Conservation (phyloP, 805 yeast genomes). For the Suhomyces sp. region DNA sequence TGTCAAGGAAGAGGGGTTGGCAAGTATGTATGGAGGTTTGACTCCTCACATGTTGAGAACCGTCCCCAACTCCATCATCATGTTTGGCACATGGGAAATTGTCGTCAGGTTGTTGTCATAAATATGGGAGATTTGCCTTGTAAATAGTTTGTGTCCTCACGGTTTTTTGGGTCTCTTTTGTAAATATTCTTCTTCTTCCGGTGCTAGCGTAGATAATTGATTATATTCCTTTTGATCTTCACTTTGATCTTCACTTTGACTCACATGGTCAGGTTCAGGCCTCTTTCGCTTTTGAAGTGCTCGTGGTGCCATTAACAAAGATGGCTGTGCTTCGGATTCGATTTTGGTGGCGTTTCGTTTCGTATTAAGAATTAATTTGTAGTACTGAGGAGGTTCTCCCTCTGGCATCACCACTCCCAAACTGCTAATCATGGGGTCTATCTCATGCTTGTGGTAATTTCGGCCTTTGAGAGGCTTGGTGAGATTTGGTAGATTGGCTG, state of each 20-base stretch:
- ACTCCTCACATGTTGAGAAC: conserved; percentile 96
- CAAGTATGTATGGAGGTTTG: conserved; percentile 93
- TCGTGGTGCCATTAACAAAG: conserved; percentile 1
- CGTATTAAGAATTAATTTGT: conserved; percentile 39
- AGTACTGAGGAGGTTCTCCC: conserved; percentile 45
- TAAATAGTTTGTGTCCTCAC: conserved; percentile 4
- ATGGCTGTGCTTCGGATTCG: conserved; percentile 7
- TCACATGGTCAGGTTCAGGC: not conserved
- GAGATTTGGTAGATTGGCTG: conserved; percentile 26
- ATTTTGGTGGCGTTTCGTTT: conserved; percentile 4
- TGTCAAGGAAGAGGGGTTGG: conserved; percentile 89
- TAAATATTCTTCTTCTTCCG: conserved; percentile 5
- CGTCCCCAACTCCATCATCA: conserved; percentile 95
- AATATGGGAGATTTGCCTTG: conserved; percentile 4
- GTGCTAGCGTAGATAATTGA: conserved; percentile 2
- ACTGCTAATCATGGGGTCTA: conserved; percentile 1
- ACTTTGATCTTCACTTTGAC: conserved; percentile 4
- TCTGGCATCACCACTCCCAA: conserved; percentile 34
- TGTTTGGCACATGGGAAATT: conserved; percentile 99
- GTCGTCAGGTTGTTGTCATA: conserved; percentile 36
- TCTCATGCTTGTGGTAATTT: not conserved
- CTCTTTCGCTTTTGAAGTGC: conserved; percentile 2
- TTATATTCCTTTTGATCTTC: conserved; percentile 1
- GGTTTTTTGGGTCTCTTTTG: not conserved
- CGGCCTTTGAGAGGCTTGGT: conserved; percentile 28